A percentile compares a stretch with the other conserved stretches of the same genome.
phyloP scores from a whole-genome alignment of 345 rosid species.

The Eucalyptus tenuipes region DNA sequence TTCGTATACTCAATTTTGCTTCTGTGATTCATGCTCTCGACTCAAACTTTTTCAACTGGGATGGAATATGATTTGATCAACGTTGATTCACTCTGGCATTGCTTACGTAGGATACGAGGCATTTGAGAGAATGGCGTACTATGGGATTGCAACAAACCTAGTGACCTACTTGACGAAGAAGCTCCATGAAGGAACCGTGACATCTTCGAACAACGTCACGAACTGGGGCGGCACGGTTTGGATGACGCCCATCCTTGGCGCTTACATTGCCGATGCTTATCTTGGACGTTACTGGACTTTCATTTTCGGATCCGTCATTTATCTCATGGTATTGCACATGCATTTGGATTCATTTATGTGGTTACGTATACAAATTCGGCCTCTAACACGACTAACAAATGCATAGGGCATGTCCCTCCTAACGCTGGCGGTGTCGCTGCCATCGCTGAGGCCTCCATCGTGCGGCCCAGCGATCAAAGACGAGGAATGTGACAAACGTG shows the following conservation, averaged over 20 bases:
- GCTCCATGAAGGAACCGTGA: slow-evolving; percentile 47
- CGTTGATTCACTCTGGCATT: fast-evolving
- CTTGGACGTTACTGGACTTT: slow-evolving; percentile 53
- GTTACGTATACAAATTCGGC: not conserved
- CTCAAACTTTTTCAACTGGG: no score
- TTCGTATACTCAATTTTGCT: not conserved
- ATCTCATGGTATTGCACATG: slow-evolving; percentile 14
- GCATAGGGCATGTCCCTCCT: slow-evolving; percentile 47
- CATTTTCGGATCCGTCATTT: slow-evolving; percentile 24
- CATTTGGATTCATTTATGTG: not conserved
- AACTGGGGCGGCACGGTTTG: slow-evolving; percentile 51
- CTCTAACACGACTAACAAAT: not conserved
- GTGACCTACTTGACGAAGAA: not conserved
- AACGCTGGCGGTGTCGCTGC: slow-evolving; percentile 35
- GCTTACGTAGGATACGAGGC: not conserved
- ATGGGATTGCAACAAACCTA: not conserved
- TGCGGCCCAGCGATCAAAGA: slow-evolving; percentile 15
- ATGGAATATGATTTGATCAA: not conserved
- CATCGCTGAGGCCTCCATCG: slow-evolving; percentile 32
- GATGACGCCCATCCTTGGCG: slow-evolving; percentile 47
- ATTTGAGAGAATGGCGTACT: not conserved
- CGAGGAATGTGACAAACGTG: slow-evolving; percentile 5
- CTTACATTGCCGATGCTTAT: slow-evolving; percentile 52
- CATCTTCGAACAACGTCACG: slow-evolving; percentile 48
- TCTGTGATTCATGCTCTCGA: no score